A percentile compares a stretch with the other conserved stretches of the same genome.
Conservation (phyloP, 1,139 yeast species). For the Meyerozyma athensensis region DNA sequence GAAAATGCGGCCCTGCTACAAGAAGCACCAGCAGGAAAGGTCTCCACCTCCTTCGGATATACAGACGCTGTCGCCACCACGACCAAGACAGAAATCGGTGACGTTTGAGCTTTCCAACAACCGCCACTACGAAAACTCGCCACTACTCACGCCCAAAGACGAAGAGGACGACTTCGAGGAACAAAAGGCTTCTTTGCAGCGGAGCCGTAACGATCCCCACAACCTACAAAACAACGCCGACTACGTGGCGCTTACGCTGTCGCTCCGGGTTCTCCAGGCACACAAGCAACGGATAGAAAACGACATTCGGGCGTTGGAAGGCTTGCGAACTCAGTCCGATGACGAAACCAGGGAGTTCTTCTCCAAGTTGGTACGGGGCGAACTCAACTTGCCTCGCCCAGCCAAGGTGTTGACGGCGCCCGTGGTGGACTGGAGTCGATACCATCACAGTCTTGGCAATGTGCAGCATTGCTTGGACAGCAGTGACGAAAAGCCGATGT, state of each 20-base stretch:
- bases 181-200: constrained; percentile 3
- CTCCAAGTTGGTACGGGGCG: constrained; percentile 11
- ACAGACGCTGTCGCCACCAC: constrained; percentile 14
- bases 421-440: constrained; percentile 28
- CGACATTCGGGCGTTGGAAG: constrained; percentile 32
- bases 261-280: constrained; percentile 27
- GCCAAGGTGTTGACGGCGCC: constrained; percentile 33
- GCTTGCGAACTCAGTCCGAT: constrained; percentile 10
- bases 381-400: constrained; percentile 30
- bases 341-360: constrained; percentile 15
- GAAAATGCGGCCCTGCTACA: constrained; percentile 8
- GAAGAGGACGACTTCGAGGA: constrained; percentile 33
- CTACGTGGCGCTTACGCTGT: constrained; percentile 34
- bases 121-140: constrained; percentile 27
- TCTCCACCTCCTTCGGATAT: constrained; percentile 26
- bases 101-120: constrained; percentile 22
- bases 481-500: constrained; percentile 20
- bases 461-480: constrained; percentile 1
- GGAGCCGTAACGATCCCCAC: constrained; percentile 3
- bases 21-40: constrained; percentile 16
- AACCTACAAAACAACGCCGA: constrained; percentile 31
- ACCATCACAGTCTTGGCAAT: constrained; percentile 10
- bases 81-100: constrained; percentile 19
- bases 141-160: constrained; percentile 42
- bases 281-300: constrained; percentile 22